Base-by-base conservation (phyloP, 2,329 filamentous ascomycete genomes). In the Sporothrix pseudoabietina region DNA sequence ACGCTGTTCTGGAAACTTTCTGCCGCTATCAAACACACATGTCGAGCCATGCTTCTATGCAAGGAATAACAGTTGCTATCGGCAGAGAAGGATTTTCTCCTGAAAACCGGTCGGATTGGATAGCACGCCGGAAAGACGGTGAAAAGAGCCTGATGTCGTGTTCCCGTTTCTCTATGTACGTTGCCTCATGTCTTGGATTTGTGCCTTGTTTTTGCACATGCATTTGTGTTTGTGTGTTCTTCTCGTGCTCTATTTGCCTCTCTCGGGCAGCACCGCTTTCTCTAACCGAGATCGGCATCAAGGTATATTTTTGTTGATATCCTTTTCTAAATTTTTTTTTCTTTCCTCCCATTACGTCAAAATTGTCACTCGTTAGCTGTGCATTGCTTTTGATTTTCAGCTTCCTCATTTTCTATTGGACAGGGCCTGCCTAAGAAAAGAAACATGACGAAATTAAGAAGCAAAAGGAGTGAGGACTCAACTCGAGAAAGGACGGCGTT, bases 71-170 rank as follows among this genome's bases (percentile, higher is more conserved):
- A 12, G 41, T 12, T 44, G 41, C 8, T 44, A 26, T 26, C 26
- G 26, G 26, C 26, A 26, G 10, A 55, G 54, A 69, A 69, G 47
- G 26, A 19, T 35, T 12, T 52, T 52, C 12, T 54, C 47, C 47
- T 32, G 44, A 47, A 7, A 41, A 47, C 39, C 10, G 47, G 35
- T 19, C 52, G n/a, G 19, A 19, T 16, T 35, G 30, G 55, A 35
- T 12, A 59, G 19, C 22, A 54, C 30, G 66, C 30, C 66, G 54
- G 30, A 69, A 69, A 69, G 66, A 69, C 66, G 66, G 66, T 69
- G 66, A 69, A 39, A 44, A 26, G 9, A 6, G 9, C 66, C 1
- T 22, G 16, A 55, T 69, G 66, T 52, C 47, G 66, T 69, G 66
- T 69, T 69, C 47, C 65, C 44, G 65, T 68, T 12, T 32, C 19